Evolutionary conservation across 805 yeast genomes (phyloP), one percentile per base, ranked within the genome.

Genomic region (Teunomyces panamensis): DNA sequence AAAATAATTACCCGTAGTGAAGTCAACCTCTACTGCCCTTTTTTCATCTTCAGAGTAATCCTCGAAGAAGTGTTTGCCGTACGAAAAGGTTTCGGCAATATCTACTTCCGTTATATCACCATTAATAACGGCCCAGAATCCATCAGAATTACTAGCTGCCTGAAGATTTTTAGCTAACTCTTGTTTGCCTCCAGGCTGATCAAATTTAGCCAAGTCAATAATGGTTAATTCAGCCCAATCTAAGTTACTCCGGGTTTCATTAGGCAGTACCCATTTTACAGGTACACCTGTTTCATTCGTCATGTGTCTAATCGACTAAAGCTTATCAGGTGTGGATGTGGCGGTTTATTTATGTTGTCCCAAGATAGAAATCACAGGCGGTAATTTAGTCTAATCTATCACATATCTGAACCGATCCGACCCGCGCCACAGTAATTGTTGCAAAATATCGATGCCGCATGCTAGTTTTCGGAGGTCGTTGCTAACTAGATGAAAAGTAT

Each of bases 211-310:
- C 35, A 67, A 50, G 42, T 67, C 70, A 41, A 67, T 54, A 0
- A 57, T 55, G 1, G 57, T 56, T 32, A 65, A 51, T 17, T 64
- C 64, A 0, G 71, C 71, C 68, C 69, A 65, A 35, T 64, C 68
- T 14, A 65, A 55, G 3, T 52, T 35, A 30, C 63, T 56, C 16
- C 47, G 47, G 3, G 71, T 67, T 45, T 59, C 64, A 7, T 51
- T 42, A 1, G 69, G 69, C 2, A 60, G 41, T 1, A 48, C 43
- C 69, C 69, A 64, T 0, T 53, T 52, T 24, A 46, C 46, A 9
- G 55, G 53, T n/a, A 3, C 10, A n/a, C 11, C 13, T 35, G 14
- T 35, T 1, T 35, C 39, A 3, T 24, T 9, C 2, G 41, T 37
- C 41, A 37, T n/a, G 17, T 11, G 14, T 5, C 16, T 20, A 20